These are phyloP conservation scores for Penicillium salamii DNA, from an alignment of 495 filamentous ascomycete genomes.

Conservation along the genomic window DNA sequence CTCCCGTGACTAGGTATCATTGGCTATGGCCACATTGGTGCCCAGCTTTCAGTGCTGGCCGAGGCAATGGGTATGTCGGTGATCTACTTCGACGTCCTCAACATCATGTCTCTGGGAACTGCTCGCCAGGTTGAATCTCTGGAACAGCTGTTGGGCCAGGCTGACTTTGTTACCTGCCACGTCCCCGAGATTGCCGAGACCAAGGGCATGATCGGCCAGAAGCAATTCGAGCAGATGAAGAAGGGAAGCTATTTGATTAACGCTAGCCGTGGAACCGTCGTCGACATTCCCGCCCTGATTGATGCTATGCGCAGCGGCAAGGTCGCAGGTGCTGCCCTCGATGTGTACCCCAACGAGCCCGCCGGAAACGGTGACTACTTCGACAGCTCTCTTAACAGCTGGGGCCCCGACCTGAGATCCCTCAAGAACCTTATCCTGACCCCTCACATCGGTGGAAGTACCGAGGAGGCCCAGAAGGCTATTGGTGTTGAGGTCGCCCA, in stretches of 20 bases:
- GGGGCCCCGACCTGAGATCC: slow-evolving; percentile 80
- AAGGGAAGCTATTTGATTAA: slow-evolving; percentile 92
- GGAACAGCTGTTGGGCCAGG: slow-evolving; percentile 66
- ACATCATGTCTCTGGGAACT: slow-evolving; percentile 89
- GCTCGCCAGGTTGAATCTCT: slow-evolving; percentile 78
- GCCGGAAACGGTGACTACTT: slow-evolving; percentile 95
- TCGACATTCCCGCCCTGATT: slow-evolving; percentile 91
- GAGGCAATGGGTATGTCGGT: slow-evolving; percentile 98
- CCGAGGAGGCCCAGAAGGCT: slow-evolving; percentile 94
- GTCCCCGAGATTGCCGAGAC: slow-evolving; percentile 94
- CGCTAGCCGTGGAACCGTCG: slow-evolving; percentile 86
- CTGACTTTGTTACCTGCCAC: slow-evolving; percentile 92
- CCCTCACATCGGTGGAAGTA: slow-evolving; percentile 95
- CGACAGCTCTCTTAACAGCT: slow-evolving; percentile 75
- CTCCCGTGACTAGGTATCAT: slow-evolving; percentile 63
- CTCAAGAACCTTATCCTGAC: slow-evolving; percentile 93
- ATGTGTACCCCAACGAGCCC: slow-evolving; percentile 95
- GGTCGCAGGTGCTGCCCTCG: slow-evolving; percentile 89
- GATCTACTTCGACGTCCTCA: slow-evolving; percentile 91
- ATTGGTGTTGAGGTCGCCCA: slow-evolving; percentile 93
- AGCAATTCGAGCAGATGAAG: slow-evolving; percentile 86
- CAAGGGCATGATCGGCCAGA: slow-evolving; percentile 75
- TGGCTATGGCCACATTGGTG: slow-evolving; percentile 97
- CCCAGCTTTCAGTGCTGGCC: slow-evolving; percentile 91
- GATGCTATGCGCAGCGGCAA: slow-evolving; percentile 84